Base-by-base conservation (phyloP, 2,329 filamentous ascomycete species). In the Samsoniella hepiali region DNA sequence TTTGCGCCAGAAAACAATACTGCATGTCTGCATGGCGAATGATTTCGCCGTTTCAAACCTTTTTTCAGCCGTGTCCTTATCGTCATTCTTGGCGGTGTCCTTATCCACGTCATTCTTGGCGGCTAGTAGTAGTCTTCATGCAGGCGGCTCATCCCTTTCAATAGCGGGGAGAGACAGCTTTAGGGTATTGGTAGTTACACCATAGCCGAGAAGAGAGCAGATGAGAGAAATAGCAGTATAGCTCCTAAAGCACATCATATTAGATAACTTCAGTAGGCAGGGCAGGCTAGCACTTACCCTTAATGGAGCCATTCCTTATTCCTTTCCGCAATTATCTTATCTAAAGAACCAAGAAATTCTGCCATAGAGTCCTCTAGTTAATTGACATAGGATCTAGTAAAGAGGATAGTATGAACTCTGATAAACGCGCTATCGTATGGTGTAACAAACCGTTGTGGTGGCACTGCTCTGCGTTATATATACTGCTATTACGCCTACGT, bases 391-490 rank as follows among this genome's bases (percentile, higher is more conserved):
- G 80, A 79, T 1, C 78, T 77, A 0, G 81, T 83, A 57, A 91
- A 91, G 0, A 91, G 74, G 7, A 88, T 80, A 0, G 82, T 88
- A 65, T 91, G 88, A 0, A 83, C 78, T 5, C 82, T 84, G 15
- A 91, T 85, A 64, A 88, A 91, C 0, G 79, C 78, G 0, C 82
- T 77, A 65, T 92, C 88, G 1, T 86, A 68, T 0, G 65, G 62
- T 22, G 22, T 22, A 22, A 22, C 22, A 22, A 22, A 22, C 22
- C 22, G 1, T 22, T 22, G 22, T 22, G 22, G 22, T 22, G 22
- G 22, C 22, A 22, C 22, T 22, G 22, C 22, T 22, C 22, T 22
- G 22, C 22, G 22, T 22, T 22, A 22, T 22, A 22, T 22, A 22
- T 22, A 22, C 22, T 22, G 22, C 22, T 22, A 22, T 22, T 22